Conservation (phyloP, 805 yeast genomes). For the Candida hungchunana region DNA sequence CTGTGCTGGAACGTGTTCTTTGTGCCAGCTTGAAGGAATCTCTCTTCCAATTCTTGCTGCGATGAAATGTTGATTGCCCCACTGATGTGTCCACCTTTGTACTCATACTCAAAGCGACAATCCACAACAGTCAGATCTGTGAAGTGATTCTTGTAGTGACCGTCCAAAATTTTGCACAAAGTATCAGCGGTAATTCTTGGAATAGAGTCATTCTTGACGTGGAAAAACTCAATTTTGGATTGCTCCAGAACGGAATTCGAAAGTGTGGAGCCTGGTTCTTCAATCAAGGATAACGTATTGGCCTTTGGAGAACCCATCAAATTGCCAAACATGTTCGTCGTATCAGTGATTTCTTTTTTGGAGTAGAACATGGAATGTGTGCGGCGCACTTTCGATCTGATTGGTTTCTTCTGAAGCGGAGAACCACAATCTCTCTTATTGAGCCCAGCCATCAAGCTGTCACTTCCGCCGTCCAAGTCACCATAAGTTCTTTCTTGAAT, state of each 20-base stretch:
- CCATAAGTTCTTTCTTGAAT: slow-evolving; percentile 17
- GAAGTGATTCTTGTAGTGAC: slow-evolving; percentile 43
- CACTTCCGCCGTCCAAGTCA: slow-evolving; percentile 10
- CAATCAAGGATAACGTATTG: slow-evolving; percentile 5
- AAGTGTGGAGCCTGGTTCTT: slow-evolving; percentile 10
- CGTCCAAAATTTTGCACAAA: slow-evolving; percentile 54
- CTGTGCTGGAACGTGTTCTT: slow-evolving; percentile 14
- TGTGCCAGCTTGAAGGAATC: slow-evolving; percentile 34
- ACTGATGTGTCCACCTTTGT: slow-evolving; percentile 84
- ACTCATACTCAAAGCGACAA: slow-evolving; percentile 92
- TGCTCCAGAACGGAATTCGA: slow-evolving; percentile 22
- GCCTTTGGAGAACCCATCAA: slow-evolving; percentile 23
- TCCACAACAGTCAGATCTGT: slow-evolving; percentile 56
- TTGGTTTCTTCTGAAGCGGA: slow-evolving; percentile 33
- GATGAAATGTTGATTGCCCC: slow-evolving; percentile 77
- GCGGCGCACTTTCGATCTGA: slow-evolving; percentile 44
- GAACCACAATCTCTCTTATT: slow-evolving; percentile 34
- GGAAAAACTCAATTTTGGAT: slow-evolving; percentile 39
- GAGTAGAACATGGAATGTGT: slow-evolving; percentile 67
- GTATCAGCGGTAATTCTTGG: slow-evolving; percentile 63
- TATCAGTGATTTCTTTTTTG: slow-evolving; percentile 41
- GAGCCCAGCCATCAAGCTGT: slow-evolving; percentile 10
- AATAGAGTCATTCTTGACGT: slow-evolving; percentile 53
- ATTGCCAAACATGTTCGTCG: slow-evolving; percentile 30
- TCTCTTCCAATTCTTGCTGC: slow-evolving; percentile 61